phyloP scores from a whole-genome alignment of 306 rosid species.

The Comarum palustre region DNA sequence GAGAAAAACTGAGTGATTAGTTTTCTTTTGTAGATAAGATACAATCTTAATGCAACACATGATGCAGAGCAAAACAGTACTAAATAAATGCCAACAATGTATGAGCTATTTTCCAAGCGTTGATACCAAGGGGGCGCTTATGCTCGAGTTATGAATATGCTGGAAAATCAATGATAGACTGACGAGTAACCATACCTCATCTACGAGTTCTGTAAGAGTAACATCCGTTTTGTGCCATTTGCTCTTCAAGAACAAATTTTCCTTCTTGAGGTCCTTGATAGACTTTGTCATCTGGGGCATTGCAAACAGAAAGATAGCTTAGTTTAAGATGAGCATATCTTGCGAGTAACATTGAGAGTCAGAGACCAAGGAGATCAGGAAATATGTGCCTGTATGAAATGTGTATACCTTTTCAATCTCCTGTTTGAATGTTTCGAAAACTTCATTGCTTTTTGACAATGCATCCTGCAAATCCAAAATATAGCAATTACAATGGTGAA shows the following conservation, averaged over 20 bases:
- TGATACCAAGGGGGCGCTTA: neutral
- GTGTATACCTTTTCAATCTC: conserved; percentile 81
- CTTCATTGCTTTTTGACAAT: conserved; percentile 80
- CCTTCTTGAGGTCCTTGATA: conserved; percentile 91
- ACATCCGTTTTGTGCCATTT: conserved; percentile 81
- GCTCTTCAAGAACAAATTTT: conserved; percentile 84
- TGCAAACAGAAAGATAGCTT: conserved; percentile 15
- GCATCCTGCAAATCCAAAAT: conserved; percentile 64
- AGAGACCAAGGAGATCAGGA: conserved; percentile 15
- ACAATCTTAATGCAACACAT: neutral
- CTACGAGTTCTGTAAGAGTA: conserved; percentile 73
- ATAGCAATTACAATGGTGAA: conserved; percentile 5
- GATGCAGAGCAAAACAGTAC: neutral
- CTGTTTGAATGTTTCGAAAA: conserved; percentile 84
- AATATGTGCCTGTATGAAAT: conserved; percentile 18
- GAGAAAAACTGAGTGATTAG: conserved; percentile 1
- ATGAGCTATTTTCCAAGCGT: neutral
- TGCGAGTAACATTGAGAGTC: neutral
- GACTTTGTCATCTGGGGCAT: conserved; percentile 81
- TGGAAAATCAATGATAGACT: conserved; percentile 1
- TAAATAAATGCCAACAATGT: neutral
- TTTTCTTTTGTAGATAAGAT: neutral
- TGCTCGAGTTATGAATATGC: neutral
- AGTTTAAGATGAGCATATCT: conserved; percentile 20
- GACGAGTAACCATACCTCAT: conserved; percentile 59